A percentile compares a stretch with the other conserved stretches of the same genome.
phyloP scores from a whole-genome alignment of 2,329 filamentous ascomycete species.

The Parastagonospora nodorum region DNA sequence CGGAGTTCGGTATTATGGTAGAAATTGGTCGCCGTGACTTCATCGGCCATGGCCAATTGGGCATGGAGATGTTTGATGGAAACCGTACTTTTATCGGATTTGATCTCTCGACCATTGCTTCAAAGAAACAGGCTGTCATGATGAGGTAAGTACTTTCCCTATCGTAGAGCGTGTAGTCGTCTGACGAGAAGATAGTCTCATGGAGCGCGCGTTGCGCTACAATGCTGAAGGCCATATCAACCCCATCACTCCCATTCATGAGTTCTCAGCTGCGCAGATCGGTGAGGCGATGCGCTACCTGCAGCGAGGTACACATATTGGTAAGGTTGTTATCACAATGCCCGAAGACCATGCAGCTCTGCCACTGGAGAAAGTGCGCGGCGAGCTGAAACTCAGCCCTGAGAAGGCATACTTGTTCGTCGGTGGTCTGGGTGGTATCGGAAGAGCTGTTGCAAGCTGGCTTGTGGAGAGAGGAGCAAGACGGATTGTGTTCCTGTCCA shows the following conservation, averaged over 20 bases:
- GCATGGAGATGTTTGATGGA: constrained; percentile 6
- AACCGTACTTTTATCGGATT: not conserved
- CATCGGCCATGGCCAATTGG: constrained; percentile 6
- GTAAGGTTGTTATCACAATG: not conserved
- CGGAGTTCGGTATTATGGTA: constrained; percentile 26
- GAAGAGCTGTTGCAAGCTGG: constrained; percentile 17
- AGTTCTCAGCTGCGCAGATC: constrained; percentile 19
- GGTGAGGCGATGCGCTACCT: not conserved
- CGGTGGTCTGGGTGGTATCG: constrained; percentile 29
- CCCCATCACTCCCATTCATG: constrained; percentile 9
- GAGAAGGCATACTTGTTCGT: constrained; percentile 21
- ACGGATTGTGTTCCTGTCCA: constrained; percentile 18
- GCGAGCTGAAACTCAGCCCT: constrained; percentile 29
- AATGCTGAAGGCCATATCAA: constrained; percentile 6
- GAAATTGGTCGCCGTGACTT: constrained; percentile 28
- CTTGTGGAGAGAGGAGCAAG: constrained; percentile 22
- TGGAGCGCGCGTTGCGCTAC: not conserved
- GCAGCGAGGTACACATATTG: not conserved
- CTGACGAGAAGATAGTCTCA: not conserved
- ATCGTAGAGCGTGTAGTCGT: not conserved
- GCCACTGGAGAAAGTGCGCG: constrained; percentile 37
- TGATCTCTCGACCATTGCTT: not conserved
- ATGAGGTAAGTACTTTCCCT: not conserved
- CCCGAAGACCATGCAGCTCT: constrained; percentile 28
- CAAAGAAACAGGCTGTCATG: not conserved